Percentiles rank a stretch among this genome's conserved stretches.
phyloP scores from a whole-genome alignment of 129 eudicot genomes.

The Pulicaria dysenterica region DNA sequence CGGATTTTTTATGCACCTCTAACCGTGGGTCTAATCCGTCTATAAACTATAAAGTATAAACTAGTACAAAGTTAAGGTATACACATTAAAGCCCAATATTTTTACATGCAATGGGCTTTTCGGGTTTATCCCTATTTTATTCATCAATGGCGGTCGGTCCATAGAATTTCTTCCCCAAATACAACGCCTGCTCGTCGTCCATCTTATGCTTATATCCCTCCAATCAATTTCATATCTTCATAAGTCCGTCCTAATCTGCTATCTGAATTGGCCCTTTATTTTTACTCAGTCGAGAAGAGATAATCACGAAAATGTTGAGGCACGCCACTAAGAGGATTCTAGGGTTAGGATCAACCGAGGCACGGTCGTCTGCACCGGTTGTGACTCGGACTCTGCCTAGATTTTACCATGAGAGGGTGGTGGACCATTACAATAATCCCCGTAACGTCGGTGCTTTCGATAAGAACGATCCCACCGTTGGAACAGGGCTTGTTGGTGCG shows the following conservation, averaged over 20 bases:
- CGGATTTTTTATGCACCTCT: too few species aligned
- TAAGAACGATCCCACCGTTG: slow-evolving; percentile 84
- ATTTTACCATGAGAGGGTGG: slow-evolving; percentile 91
- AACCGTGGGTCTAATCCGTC: not conserved
- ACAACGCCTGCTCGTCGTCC: slow-evolving; percentile 14
- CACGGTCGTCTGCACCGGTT: slow-evolving; percentile 30
- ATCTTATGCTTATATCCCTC: slow-evolving; percentile 8
- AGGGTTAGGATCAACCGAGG: slow-evolving; percentile 31
- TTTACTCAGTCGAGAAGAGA: not conserved
- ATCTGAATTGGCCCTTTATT: not conserved
- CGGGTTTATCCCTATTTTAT: not conserved
- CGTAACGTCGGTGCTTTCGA: slow-evolving; percentile 97
- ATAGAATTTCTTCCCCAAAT: not conserved
- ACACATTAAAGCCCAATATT: not conserved
- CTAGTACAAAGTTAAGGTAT: not conserved
- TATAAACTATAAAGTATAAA: too few species aligned
- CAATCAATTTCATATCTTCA: not conserved
- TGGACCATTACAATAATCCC: slow-evolving; percentile 93
- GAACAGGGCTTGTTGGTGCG: slow-evolving; percentile 96
- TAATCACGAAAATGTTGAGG: slow-evolving; percentile 54
- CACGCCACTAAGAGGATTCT: slow-evolving; percentile 36
- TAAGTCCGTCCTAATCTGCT: slow-evolving; percentile 12
- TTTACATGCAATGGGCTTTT: not conserved
- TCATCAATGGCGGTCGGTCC: not conserved
- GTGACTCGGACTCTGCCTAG: slow-evolving; percentile 32